Evolutionary conservation across 495 filamentous ascomycete species (phyloP).

Genomic region (Hypoxylon fuscum): DNA sequence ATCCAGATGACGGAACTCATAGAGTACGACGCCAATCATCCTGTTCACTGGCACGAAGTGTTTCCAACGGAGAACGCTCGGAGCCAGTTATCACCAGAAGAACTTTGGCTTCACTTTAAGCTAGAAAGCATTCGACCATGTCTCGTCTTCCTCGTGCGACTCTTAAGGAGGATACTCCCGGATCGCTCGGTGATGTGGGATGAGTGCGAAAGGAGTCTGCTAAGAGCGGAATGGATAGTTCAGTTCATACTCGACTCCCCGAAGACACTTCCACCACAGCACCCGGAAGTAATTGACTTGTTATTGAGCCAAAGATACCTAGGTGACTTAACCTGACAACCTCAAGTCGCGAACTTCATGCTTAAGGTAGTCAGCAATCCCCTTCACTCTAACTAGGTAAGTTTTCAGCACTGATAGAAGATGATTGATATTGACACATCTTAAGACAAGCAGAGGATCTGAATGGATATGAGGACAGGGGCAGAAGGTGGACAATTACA

Average conservation of each 20-base stretch:
- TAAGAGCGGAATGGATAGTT: conserved; percentile 23
- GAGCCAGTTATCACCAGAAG: conserved; percentile 9
- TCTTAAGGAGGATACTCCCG: conserved; percentile 28
- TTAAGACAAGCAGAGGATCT: no score
- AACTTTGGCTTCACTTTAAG: conserved; percentile 40
- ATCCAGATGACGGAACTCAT: conserved; percentile 15
- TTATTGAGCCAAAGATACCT: background rate
- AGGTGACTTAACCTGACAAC: background rate
- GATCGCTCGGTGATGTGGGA: conserved; percentile 18
- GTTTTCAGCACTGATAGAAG: no score
- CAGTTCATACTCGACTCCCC: conserved; percentile 39
- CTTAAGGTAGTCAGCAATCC: background rate
- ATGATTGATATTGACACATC: no score
- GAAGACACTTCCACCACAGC: background rate
- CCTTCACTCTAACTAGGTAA: background rate
- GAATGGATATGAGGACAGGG: no score
- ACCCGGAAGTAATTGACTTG: background rate
- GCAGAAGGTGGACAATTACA: no score
- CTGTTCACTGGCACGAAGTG: conserved; percentile 41
- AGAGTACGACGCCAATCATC: conserved; percentile 32
- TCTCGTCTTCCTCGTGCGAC: conserved; percentile 30
- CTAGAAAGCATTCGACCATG: conserved; percentile 37
- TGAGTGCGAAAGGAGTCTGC: conserved; percentile 34
- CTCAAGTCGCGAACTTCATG: no score
- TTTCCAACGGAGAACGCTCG: conserved; percentile 9